A percentile compares a stretch with the other conserved stretches of the same genome.
phyloP scores from a whole-genome alignment of 345 rosid species.

The Stellera chamaejasme region DNA sequence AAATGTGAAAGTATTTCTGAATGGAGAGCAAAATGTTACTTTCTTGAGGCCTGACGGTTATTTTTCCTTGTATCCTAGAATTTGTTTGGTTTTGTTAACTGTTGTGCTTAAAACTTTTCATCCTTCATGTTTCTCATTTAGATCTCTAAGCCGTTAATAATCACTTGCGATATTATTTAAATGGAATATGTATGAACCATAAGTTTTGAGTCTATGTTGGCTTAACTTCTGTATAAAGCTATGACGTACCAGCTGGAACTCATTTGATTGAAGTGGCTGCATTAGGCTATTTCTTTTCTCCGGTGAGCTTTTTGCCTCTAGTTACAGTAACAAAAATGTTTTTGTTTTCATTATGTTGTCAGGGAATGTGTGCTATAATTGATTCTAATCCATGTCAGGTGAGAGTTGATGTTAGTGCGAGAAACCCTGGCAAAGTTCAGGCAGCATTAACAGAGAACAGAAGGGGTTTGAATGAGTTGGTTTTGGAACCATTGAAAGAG shows the following conservation, averaged over 20 bases:
- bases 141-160: too few species aligned
- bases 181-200: conserved; percentile 7
- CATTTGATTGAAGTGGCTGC: conserved; percentile 94
- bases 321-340: not conserved
- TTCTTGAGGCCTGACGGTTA: conserved; percentile 94
- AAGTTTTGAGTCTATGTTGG: conserved; percentile 16
- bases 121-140: not conserved
- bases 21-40: conserved; percentile 70
- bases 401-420: conserved; percentile 94
- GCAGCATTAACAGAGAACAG: conserved; percentile 93
- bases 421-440: conserved; percentile 82
- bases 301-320: conserved; percentile 38
- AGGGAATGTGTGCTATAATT: conserved; percentile 5
- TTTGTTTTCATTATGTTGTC: not conserved
- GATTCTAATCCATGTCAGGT: conserved; percentile 39
- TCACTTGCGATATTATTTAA: not conserved
- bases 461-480: conserved; percentile 74
- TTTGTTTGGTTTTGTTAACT: conserved; percentile 6
- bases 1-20: conserved; percentile 68
- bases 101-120: not conserved
- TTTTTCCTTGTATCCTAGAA: conserved; percentile 77
- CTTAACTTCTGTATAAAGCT: conserved; percentile 60
- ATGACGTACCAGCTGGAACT: conserved; percentile 84
- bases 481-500: conserved; percentile 70
- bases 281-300: conserved; percentile 86